Evolutionary conservation across 306 rosid species (phyloP), one percentile per base, ranked within the genome.

Genomic region (Begonia fuchsioides): DNA sequence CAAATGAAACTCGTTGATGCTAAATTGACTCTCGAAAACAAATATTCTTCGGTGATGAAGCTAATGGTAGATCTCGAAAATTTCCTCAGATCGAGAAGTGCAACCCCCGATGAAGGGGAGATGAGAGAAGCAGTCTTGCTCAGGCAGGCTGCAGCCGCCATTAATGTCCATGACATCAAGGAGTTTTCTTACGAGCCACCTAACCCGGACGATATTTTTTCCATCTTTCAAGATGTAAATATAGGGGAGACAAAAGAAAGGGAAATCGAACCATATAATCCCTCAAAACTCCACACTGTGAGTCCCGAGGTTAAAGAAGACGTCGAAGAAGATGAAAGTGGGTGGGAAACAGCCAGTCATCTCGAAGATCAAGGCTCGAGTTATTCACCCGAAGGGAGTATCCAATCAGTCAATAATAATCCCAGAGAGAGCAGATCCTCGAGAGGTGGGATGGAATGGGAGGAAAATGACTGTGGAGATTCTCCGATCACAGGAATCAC

Each of bases 1-100:
- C 92, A 77, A 60, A 75, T 80, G 95, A 85, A 77, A 76, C 47
- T 85, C 45, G 15, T 11, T 1, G 95, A 85, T 43, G 95, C 87
- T 35, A 78, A 73, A 62, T 26, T 68, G 39, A 50, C 75, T 35
- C 65, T 80, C 15, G 87, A 80, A 63, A 75, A 72, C 9, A 75
- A 72, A 45, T 80, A 70, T 50, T 47, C 49, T 20, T 62, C 62
- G 62, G 60, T 80, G 81, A 68, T 66, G 49, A 61, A 70, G 20
- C 53, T 85, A 47, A 41, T 73, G 18, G 54, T 19, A 1, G 78
- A 64, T 13, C 58, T 80, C 7, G 66, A 70, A 57, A 46, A 41
- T 47, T 76, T 77, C 39, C 46, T 80, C 12, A 64, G 47, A 56
- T 63, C 79, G 26, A 71, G 51, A 17, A 68, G 74, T 14, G 57